These are phyloP conservation scores for Posidonia oceanica DNA, from an alignment of 116 monocot species.

Conservation along the genomic window DNA sequence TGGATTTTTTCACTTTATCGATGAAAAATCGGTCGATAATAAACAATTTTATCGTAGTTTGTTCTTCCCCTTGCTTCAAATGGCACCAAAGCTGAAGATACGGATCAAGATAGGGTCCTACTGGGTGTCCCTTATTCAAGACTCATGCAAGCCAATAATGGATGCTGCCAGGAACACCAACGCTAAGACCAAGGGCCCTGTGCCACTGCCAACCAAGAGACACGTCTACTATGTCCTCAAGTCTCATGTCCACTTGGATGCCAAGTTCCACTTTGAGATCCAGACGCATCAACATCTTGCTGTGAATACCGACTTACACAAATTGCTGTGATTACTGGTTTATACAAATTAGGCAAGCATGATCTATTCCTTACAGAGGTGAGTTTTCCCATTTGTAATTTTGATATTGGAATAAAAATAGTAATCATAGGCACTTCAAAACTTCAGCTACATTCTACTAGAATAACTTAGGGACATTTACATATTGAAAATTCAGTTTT, in stretches of 20 bases:
- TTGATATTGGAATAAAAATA: too few relatives aligned
- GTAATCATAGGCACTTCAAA: neutral
- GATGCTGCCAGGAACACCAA: conserved; percentile 84
- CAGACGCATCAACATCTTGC: conserved; percentile 81
- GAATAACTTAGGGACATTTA: too few relatives aligned
- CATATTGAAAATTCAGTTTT: too few relatives aligned
- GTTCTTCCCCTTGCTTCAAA: conserved; percentile 3
- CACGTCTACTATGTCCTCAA: conserved; percentile 85
- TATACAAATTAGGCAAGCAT: conserved; percentile 9
- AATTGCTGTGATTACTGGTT: too few relatives aligned
- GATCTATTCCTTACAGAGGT: conserved; percentile 8
- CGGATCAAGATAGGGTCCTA: conserved; percentile 93
- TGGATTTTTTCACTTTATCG: too few relatives aligned
- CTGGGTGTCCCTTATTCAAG: conserved; percentile 82
- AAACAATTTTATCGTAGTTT: too few relatives aligned
- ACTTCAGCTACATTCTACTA: neutral
- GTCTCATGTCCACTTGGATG: conserved; percentile 94
- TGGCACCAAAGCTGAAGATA: conserved; percentile 51
- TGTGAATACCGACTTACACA: too few relatives aligned
- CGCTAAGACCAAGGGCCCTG: conserved; percentile 94
- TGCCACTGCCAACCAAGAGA: conserved; percentile 81
- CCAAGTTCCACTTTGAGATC: conserved; percentile 92
- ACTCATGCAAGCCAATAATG: conserved; percentile 91
- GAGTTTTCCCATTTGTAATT: neutral
- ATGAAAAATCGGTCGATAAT: too few relatives aligned